Evolutionary conservation across 2,329 filamentous ascomycete genomes (phyloP), one percentile per base, ranked within the genome.

Genomic region (Aspergillus luchuensis): DNA sequence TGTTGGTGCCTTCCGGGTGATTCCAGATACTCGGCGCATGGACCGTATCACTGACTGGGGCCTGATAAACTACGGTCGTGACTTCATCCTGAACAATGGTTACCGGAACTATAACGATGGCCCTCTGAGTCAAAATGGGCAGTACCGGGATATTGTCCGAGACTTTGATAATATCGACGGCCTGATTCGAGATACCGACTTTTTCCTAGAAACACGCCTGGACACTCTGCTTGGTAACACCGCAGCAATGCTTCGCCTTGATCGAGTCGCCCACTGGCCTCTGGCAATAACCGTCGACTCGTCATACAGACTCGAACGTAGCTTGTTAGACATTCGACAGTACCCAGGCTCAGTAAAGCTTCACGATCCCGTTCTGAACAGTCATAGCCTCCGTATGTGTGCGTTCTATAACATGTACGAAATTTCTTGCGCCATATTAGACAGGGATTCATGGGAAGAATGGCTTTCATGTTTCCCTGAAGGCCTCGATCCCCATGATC

Each of bases 21-120:
- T 30, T 7, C 19, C 57, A 11, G 38, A 54, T 19, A 38, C 57
- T 8, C 43, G 28, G 8, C 19, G 43, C n/a, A 36, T 59, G 13
- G 57, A 47, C 17, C 19, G 43, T 0, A 25, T 19, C 2, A 23
- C 51, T 2, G 41, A 55, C 15, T 59, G 57, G 57, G 41, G 30
- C 0, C 25, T 59, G 8, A 39, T 55, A 15, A 49, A 49, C 17
- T 55, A 59, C 13, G 57, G 50, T 19, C 41, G 50, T 1, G 17
- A 38, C 8, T 57, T 57, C 13, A 57, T 57, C 13, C 47, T 41
- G 36, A 51, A 57, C 56, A 43, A 51, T 21, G 45, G 47, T 19
- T 52, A 57, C 21, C 33, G 5, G 13, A 52, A 39, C 11, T 43
- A 39, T 25, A 57, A 51, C 19, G 56, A 51, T 21, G 28, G 47